phyloP scores from a whole-genome alignment of 2,329 filamentous ascomycete species.

The Chaetomium sp. region DNA sequence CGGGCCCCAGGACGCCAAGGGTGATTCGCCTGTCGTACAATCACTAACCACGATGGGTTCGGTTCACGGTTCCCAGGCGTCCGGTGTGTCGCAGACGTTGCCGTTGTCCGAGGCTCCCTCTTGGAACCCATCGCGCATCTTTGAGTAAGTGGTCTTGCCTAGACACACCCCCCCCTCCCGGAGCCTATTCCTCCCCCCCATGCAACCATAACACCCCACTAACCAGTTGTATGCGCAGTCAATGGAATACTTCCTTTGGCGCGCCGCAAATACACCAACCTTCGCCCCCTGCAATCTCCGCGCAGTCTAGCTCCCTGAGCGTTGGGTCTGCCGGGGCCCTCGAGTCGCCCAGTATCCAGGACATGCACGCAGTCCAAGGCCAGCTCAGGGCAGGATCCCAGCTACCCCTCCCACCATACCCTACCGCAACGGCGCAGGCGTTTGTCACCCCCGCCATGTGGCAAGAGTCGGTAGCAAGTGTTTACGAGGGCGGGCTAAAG shows the following conservation, averaged over 20 bases:
- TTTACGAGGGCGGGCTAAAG: constrained; percentile 60
- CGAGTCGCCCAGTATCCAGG: constrained; percentile 49
- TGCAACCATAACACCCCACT: not conserved
- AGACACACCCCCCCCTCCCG: not conserved
- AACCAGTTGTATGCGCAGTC: constrained; percentile 45
- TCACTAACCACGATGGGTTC: constrained; percentile 63
- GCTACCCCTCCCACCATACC: constrained; percentile 46
- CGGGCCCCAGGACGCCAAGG: constrained; percentile 65
- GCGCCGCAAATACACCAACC: constrained; percentile 49
- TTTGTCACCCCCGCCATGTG: constrained; percentile 68
- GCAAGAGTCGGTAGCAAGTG: constrained; percentile 64
- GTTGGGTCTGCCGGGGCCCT: constrained; percentile 44
- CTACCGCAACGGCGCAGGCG: constrained; percentile 45
- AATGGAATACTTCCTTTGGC: constrained; percentile 94
- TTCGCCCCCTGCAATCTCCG: constrained; percentile 34
- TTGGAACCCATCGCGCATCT: constrained; percentile 84
- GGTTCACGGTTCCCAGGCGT: constrained; percentile 48
- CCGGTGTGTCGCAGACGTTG: constrained; percentile 48
- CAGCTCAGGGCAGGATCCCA: constrained; percentile 38
- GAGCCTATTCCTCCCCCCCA: not conserved
- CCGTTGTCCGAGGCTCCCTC: constrained; percentile 55
- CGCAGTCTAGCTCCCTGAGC: constrained; percentile 47
- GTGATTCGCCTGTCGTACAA: constrained; percentile 63
- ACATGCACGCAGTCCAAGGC: constrained; percentile 43
- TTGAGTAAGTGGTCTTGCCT: constrained; percentile 62